Conservation (phyloP, 1,284 basidiomycete species). For the Anthracocystis setariae region DNA sequence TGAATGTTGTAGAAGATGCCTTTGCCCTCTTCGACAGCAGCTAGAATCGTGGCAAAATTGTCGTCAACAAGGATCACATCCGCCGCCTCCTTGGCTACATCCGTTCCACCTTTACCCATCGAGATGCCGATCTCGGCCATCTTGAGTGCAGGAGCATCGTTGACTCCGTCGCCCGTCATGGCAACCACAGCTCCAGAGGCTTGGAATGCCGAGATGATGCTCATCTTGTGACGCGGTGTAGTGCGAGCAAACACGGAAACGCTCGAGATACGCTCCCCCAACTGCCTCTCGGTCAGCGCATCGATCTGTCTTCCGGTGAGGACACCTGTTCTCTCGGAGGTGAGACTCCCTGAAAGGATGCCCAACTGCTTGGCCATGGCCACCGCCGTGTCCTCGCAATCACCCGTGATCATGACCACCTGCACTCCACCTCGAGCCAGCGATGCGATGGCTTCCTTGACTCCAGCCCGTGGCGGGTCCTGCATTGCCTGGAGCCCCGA, state of each 20-base stretch:
- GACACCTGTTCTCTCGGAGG: conserved; percentile 67
- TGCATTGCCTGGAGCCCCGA: conserved; percentile 93
- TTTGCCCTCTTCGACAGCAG: conserved; percentile 94
- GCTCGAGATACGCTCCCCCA: conserved; percentile 81
- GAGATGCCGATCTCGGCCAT: conserved; percentile 98
- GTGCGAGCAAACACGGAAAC: conserved; percentile 93
- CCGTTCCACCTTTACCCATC: conserved; percentile 96
- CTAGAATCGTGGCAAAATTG: conserved; percentile 92
- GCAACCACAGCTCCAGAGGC: conserved; percentile 87
- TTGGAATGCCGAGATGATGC: conserved; percentile 92
- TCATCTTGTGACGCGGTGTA: conserved; percentile 96
- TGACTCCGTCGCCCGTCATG: conserved; percentile 98
- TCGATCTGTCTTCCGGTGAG: conserved; percentile 90
- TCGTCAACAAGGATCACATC: conserved; percentile 97
- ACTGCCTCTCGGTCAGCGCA: conserved; percentile 75
- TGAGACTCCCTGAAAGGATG: conserved; percentile 68
- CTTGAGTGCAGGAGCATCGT: conserved; percentile 94
- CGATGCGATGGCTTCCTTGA: conserved; percentile 83
- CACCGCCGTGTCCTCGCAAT: conserved; percentile 88
- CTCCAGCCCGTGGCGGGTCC: conserved; percentile 91
- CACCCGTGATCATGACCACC: conserved; percentile 98
- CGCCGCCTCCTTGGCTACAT: conserved; percentile 97
- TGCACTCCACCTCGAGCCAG: conserved; percentile 88
- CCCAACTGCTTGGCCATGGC: conserved; percentile 91
- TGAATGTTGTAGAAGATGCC: conserved; percentile 99